Percentiles rank a stretch among this genome's conserved stretches.
phyloP scores from a whole-genome alignment of 371 early-diverging fungal genomes.

The Actinomucor elegans region DNA sequence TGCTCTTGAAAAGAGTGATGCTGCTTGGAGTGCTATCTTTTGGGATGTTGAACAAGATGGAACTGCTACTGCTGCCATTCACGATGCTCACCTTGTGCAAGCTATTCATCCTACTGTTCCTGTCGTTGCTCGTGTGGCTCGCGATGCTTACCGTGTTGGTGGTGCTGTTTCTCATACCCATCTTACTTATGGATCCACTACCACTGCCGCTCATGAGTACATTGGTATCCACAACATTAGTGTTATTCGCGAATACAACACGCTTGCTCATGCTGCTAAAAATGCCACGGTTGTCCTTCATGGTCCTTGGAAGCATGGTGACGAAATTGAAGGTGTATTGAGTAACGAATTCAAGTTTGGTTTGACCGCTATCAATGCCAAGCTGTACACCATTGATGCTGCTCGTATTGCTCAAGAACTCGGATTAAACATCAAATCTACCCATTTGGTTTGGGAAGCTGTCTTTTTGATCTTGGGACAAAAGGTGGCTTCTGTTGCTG shows the following conservation, averaged over 20 bases:
- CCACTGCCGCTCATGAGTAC: conserved; percentile 49
- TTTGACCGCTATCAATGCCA: conserved; percentile 58
- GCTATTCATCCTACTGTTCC: conserved; percentile 26
- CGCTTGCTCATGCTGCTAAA: conserved; percentile 54
- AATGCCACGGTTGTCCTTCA: conserved; percentile 67
- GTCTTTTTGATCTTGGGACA: conserved; percentile 52
- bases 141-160: conserved; percentile 61
- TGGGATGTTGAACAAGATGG: conserved; percentile 65
- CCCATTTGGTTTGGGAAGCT: conserved; percentile 57
- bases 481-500: conserved; percentile 8
- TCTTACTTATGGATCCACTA: conserved; percentile 35
- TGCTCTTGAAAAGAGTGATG: conserved; percentile 20
- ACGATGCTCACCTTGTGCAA: conserved; percentile 48
- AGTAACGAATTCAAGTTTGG: conserved; percentile 68
- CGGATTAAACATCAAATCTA: conserved; percentile 53
- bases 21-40: conserved; percentile 55
- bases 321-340: conserved; percentile 68
- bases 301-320: conserved; percentile 64
- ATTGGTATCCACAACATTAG: conserved; percentile 67
- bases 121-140: conserved; percentile 40
- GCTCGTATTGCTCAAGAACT: conserved; percentile 63
- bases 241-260: conserved; percentile 63
- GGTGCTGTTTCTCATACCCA: conserved; percentile 61
- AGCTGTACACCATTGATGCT: conserved; percentile 66
- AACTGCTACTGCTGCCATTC: conserved; percentile 52